These are phyloP conservation scores for Eimeria tenella DNA, from an alignment of 169 alveolate genomes.

Conservation along the genomic window DNA sequence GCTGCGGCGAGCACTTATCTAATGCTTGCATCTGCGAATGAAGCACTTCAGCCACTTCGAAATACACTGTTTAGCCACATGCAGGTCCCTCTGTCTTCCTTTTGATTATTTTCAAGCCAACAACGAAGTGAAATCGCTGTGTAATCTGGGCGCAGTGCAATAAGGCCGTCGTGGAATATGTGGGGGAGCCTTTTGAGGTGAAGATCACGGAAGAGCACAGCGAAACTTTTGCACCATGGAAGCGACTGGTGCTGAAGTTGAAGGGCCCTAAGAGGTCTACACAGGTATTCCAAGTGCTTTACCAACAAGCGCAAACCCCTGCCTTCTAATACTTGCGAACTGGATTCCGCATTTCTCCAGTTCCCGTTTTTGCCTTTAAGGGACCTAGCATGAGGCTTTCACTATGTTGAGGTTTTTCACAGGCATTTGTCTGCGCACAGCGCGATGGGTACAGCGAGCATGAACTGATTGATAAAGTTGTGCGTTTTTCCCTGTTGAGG, in stretches of 20 bases:
- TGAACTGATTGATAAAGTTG: conserved; percentile 34
- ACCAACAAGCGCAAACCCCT: no score
- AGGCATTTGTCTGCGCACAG: conserved; percentile 66
- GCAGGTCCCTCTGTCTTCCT: no score
- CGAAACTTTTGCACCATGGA: conserved; percentile 71
- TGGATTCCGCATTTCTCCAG: no score
- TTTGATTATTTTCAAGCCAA: no score
- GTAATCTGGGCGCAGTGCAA: not conserved
- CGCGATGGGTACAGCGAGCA: conserved; percentile 71
- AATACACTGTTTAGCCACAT: no score
- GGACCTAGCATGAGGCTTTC: no score
- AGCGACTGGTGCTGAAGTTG: conserved; percentile 54
- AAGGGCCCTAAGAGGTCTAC: conserved; percentile 35
- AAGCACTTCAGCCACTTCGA: no score
- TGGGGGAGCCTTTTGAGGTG: conserved; percentile 68
- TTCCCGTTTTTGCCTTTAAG: no score
- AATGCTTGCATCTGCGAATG: no score
- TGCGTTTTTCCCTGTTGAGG: no score
- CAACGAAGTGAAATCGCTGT: not conserved
- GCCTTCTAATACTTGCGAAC: no score
- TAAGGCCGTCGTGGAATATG: not conserved
- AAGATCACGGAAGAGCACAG: conserved; percentile 48
- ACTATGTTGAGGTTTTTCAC: not conserved
- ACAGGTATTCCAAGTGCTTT: not conserved
- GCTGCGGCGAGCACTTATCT: no score